These are phyloP conservation scores for Rhizophagus prolifer DNA, from an alignment of 192 early-diverging fungal species.

Conservation along the genomic window DNA sequence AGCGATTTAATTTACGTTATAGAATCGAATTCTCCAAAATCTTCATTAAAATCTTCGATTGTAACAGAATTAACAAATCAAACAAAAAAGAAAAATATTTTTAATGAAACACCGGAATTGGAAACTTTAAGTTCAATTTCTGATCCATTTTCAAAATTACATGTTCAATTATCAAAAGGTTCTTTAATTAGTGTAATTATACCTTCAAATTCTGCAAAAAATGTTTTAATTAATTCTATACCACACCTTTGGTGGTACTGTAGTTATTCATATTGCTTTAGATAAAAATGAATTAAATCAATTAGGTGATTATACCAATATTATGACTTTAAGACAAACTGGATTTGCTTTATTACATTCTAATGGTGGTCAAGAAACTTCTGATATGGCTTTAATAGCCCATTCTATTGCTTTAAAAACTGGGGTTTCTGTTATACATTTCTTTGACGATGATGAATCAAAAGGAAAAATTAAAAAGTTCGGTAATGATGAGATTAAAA, in stretches of 20 bases:
- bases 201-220: constrained; percentile 19
- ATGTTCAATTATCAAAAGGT: constrained; percentile 8
- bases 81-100: constrained; percentile 13
- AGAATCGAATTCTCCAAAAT: constrained; percentile 11
- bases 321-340: constrained; percentile 73
- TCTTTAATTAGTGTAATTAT: constrained; percentile 33
- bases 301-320: constrained; percentile 51
- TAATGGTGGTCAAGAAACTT: constrained; percentile 70
- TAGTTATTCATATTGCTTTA: constrained; percentile 57
- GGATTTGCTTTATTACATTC: constrained; percentile 82
- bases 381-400: constrained; percentile 80
- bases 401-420: constrained; percentile 68
- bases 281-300: constrained; percentile 31
- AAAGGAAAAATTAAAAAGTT: neutral
- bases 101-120: constrained; percentile 14
- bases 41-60: neutral
- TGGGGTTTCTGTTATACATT: constrained; percentile 63
- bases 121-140: neutral
- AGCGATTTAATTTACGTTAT: constrained; percentile 18
- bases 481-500: constrained; percentile 11
- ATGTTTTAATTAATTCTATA: constrained; percentile 48
- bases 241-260: constrained; percentile 54
- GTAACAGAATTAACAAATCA: neutral
- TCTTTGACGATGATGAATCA: constrained; percentile 42
- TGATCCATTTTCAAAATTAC: constrained; percentile 31